These are phyloP conservation scores for Dioszegia hungarica DNA, from an alignment of 768 basidiomycete species.

Conservation along the genomic window DNA sequence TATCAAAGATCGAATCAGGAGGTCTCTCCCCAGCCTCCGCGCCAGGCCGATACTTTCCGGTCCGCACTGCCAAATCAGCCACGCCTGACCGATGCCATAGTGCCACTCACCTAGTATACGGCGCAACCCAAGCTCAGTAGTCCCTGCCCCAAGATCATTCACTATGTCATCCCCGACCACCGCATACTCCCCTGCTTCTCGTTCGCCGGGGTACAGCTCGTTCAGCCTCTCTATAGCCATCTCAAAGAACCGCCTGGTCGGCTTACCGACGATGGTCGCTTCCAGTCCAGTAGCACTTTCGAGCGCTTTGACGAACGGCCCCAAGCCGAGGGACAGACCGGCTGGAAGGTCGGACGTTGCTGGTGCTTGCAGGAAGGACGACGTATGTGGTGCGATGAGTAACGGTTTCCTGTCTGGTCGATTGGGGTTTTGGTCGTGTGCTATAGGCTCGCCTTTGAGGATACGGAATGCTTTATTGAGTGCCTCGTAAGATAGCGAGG, in stretches of 20 bases:
- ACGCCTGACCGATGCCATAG: conserved; percentile 9
- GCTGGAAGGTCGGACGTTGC: conserved; percentile 52
- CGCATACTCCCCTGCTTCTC: conserved; percentile 49
- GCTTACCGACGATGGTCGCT: conserved; percentile 64
- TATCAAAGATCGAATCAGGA: conserved; percentile 58
- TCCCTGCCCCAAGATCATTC: conserved; percentile 63
- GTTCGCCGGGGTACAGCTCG: conserved; percentile 19
- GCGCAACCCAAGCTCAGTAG: conserved; percentile 60
- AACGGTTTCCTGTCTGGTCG: conserved; percentile 27
- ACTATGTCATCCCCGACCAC: conserved; percentile 66
- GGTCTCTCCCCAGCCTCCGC: conserved; percentile 55
- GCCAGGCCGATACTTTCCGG: conserved; percentile 65
- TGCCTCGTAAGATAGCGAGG: conserved; percentile 55
- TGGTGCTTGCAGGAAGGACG: conserved; percentile 51
- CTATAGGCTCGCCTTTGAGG: conserved; percentile 53
- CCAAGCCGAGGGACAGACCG: conserved; percentile 62
- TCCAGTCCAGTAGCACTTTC: conserved; percentile 56
- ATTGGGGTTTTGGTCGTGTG: background rate
- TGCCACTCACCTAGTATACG: conserved; percentile 58
- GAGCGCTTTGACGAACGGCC: conserved; percentile 64
- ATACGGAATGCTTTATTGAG: conserved; percentile 67
- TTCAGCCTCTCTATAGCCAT: conserved; percentile 55
- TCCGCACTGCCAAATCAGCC: conserved; percentile 53
- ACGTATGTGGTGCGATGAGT: conserved; percentile 62
- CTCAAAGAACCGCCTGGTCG: conserved; percentile 59